Evolutionary conservation across 129 eudicot species (phyloP).

Genomic region (Apium graveolens): DNA sequence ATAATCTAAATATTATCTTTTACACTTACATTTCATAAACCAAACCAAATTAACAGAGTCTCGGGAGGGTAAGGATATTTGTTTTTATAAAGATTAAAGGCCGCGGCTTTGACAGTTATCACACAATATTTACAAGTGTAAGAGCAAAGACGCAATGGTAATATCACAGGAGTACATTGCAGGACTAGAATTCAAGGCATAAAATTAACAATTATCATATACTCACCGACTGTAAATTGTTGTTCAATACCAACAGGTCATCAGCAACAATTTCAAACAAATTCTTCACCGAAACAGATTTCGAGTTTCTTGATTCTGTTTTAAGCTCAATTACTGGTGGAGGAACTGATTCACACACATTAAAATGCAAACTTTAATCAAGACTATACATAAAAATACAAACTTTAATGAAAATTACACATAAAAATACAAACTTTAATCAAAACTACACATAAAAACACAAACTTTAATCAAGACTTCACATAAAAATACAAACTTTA

Average conservation of each 20-base stretch:
- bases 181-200: background rate
- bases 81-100: no score
- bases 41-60: background rate
- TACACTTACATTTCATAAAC: no score
- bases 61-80: no score
- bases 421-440: background rate
- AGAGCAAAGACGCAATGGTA: background rate
- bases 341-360: conserved; percentile 31
- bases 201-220: background rate
- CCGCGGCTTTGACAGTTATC: background rate
- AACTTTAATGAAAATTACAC: conserved; percentile 4
- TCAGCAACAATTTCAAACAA: conserved; percentile 88
- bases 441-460: background rate
- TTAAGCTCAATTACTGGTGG: conserved; percentile 40
- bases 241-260: conserved; percentile 70
- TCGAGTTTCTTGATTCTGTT: conserved; percentile 27
- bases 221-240: conserved; percentile 81
- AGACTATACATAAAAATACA: background rate
- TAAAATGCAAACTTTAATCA: background rate
- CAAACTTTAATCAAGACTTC: conserved; percentile 3
- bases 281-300: conserved; percentile 33
- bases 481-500: background rate
- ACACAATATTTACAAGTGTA: background rate
- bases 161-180: background rate
- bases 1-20: no score